Evolutionary conservation across 768 basidiomycete species (phyloP).

Genomic region (Russula griseocarnosa): DNA sequence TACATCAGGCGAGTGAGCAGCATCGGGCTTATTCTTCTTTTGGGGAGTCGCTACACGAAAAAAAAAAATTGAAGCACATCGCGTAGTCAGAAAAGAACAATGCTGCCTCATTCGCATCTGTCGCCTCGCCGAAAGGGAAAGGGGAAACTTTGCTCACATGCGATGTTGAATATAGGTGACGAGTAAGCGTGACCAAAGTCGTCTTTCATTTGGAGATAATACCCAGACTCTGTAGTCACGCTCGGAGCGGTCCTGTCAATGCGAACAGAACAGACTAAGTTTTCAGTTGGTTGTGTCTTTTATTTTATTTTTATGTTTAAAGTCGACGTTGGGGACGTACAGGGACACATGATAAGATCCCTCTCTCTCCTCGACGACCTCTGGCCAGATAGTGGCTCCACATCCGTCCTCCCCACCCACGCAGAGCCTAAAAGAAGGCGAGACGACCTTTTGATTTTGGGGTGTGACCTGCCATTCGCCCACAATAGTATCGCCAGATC

Average conservation of each 20-base stretch:
- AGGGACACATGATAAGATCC: constrained; percentile 33
- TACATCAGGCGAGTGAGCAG: not conserved
- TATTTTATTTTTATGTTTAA: not conserved
- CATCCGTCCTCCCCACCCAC: constrained; percentile 26
- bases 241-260: constrained; percentile 31
- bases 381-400: constrained; percentile 33
- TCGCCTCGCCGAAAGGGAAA: not conserved
- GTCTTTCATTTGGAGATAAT: constrained; percentile 35
- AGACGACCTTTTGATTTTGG: constrained; percentile 29
- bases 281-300: not conserved
- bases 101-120: not conserved
- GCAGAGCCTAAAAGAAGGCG: constrained; percentile 39
- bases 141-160: constrained; percentile 28
- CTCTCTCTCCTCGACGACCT: constrained; percentile 30
- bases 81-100: not conserved
- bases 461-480: constrained; percentile 33
- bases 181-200: constrained; percentile 30
- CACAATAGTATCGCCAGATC: constrained; percentile 35
- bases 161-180: constrained; percentile 35
- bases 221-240: constrained; percentile 29
- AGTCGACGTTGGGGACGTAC: constrained; percentile 7
- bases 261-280: not conserved
- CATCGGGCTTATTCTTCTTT: constrained; percentile 7
- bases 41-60: constrained; percentile 8
- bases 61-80: not conserved